Base-by-base conservation (phyloP, 345 rosid species). In the Dovyalis caffra region DNA sequence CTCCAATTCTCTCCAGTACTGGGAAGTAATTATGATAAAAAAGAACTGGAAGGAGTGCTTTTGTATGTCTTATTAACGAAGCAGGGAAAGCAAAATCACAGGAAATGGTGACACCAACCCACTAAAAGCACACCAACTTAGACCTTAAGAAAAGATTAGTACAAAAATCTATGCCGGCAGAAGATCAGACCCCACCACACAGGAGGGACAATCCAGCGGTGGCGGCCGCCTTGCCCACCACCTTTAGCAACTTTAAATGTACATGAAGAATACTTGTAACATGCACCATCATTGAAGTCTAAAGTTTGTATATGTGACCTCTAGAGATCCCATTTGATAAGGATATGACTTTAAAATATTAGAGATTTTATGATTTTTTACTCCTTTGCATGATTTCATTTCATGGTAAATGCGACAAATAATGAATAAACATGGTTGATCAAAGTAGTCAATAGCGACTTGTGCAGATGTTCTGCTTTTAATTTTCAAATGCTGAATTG, bases 71-170 rank as follows among this genome's bases (percentile, higher is more conserved):
- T 33, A 34, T 12, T 21, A 4, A 23, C 1, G 26, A 9, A n/a
- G 28, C 60, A n/a, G 61, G 61, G 4, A 23, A 3, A 25, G 49
- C 49, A 43, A 3, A 43, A 43, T 43, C 4, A 40, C 1, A 14
- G 49, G 49, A 14, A 16, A 14, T 14, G 16, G 33, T 34, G 11
- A 16, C 45, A 71, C 68, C 68, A 28, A 40, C 68, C 76, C 76
- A 72, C 76, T 45, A 26, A 28, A 31, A 11, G 76, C 60, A 43
- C 68, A 31, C 61, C 61, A 28, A 28, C 31, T 72, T 63, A 63
- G 68, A 62, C 68, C 76, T 72, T 28, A 26, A 28, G 8, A 40
- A 37, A 70, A 8, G 14, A 5, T 58, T 18, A 23, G 6, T 70
- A 25, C 18, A 53, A 4, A n/a, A 11, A 35, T 33, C 33, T n/a